Percentiles rank a stretch among this genome's conserved stretches.
Evolutionary conservation across 495 filamentous ascomycete genomes (phyloP).

Genomic region (Podospora tetraspora): DNA sequence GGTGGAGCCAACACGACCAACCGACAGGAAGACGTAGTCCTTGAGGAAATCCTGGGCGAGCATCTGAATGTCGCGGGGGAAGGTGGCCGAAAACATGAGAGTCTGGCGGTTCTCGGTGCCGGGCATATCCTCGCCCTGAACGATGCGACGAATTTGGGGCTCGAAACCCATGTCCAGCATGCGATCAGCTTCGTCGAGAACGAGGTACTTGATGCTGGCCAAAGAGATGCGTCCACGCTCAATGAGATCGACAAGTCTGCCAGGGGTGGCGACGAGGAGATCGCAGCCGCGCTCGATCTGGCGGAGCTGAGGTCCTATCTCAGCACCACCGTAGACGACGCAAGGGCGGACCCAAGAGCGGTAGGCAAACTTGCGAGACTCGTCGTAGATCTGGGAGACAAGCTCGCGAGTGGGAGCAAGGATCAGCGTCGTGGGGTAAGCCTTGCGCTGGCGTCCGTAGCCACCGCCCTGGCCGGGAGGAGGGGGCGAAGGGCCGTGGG

Average conservation of each 20-base stretch:
- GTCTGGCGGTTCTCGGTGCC: constrained; percentile 79
- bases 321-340: constrained; percentile 97
- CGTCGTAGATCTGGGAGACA: constrained; percentile 97
- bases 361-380: constrained; percentile 96
- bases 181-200: constrained; percentile 97
- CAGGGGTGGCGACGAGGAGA: constrained; percentile 93
- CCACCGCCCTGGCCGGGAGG: constrained; percentile 58
- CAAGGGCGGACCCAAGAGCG: constrained; percentile 98
- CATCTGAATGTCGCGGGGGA: constrained; percentile 98
- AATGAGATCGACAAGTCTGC: constrained; percentile 94
- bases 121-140: constrained; percentile 98
- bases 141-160: constrained; percentile 96
- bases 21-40: constrained; percentile 97
- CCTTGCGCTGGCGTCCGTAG: constrained; percentile 85
- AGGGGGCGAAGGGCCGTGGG: constrained; percentile 70
- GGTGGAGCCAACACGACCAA: constrained; percentile 98
- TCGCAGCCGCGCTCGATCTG: constrained; percentile 97
- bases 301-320: constrained; percentile 93
- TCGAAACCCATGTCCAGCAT: constrained; percentile 99
- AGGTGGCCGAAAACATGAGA: constrained; percentile 99
- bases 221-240: constrained; percentile 97
- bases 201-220: constrained; percentile 96
- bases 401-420: constrained; percentile 95
- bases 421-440: constrained; percentile 91
- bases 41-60: constrained; percentile 95